phyloP scores from a whole-genome alignment of 805 yeast species.

The Lachancea sp. region DNA sequence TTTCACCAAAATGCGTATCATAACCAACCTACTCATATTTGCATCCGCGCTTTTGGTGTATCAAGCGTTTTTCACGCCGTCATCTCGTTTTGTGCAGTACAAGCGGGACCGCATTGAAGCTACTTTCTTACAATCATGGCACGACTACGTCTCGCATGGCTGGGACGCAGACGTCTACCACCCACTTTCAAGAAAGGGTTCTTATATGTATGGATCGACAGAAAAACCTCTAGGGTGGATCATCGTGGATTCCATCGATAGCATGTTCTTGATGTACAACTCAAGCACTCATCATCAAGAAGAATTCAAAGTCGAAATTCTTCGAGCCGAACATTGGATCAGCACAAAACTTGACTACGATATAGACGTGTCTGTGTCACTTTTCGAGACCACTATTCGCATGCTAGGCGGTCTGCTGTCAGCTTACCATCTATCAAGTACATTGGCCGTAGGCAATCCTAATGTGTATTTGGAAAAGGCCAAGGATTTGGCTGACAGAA shows the following conservation, averaged over 20 bases:
- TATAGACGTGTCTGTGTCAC: constrained; percentile 68
- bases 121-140: constrained; percentile 75
- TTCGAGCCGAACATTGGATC: constrained; percentile 69
- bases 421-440: constrained; percentile 65
- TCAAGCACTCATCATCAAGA: constrained; percentile 13
- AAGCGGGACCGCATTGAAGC: constrained; percentile 44
- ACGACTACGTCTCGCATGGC: constrained; percentile 62
- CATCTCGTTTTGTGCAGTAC: background rate
- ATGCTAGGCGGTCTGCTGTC: constrained; percentile 92
- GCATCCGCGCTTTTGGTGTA: constrained; percentile 11
- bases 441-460: constrained; percentile 30
- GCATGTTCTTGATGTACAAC: constrained; percentile 70
- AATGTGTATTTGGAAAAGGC: constrained; percentile 73
- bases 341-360: constrained; percentile 59
- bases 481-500: constrained; percentile 64
- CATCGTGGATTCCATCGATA: constrained; percentile 81
- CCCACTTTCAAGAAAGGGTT: constrained; percentile 57
- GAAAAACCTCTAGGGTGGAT: constrained; percentile 82
- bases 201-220: constrained; percentile 62
- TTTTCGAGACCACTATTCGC: constrained; percentile 90
- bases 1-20: background rate
- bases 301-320: constrained; percentile 47
- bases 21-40: constrained; percentile 5
- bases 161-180: constrained; percentile 80
- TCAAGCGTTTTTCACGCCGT: constrained; percentile 3